Percentiles rank a stretch among this genome's conserved stretches.
Conservation (phyloP, 495 filamentous ascomycete species). For the Ramalina peruviana region DNA sequence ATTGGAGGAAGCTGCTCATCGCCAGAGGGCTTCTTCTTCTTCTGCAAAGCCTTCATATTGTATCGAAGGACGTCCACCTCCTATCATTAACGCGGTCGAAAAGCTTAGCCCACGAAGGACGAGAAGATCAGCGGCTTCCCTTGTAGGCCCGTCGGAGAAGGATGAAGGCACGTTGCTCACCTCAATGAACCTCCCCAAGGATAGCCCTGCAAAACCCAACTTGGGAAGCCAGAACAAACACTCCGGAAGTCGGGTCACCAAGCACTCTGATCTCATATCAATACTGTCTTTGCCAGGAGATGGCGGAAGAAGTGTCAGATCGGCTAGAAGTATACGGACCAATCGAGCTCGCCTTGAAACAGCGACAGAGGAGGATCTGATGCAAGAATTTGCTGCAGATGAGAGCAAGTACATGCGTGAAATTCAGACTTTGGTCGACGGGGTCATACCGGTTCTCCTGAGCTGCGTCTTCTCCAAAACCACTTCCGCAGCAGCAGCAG, state of each 20-base stretch:
- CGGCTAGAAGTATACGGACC: constrained; percentile 58
- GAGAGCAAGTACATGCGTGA: constrained; percentile 88
- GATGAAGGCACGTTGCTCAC: too few species aligned
- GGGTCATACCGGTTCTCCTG: constrained; percentile 87
- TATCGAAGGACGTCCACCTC: constrained; percentile 38
- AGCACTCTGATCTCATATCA: constrained; percentile 86
- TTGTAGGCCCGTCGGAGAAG: too few species aligned
- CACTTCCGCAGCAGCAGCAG: constrained; percentile 48
- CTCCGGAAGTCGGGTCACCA: constrained; percentile 62
- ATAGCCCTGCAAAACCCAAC: too few species aligned
- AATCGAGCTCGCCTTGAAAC: constrained; percentile 49
- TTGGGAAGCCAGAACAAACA: neutral
- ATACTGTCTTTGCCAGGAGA: constrained; percentile 67
- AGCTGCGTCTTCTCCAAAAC: constrained; percentile 68
- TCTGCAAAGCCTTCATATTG: constrained; percentile 33
- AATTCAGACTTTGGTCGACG: constrained; percentile 84
- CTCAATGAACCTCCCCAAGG: too few species aligned
- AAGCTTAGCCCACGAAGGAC: constrained; percentile 28
- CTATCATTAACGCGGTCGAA: constrained; percentile 58
- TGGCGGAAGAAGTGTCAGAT: constrained; percentile 50
- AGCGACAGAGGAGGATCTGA: constrained; percentile 56
- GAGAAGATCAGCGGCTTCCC: too few species aligned
- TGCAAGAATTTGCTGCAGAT: constrained; percentile 69
- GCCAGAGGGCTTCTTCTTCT: constrained; percentile 33
- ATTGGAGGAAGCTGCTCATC: too few species aligned